phyloP scores from a whole-genome alignment of 192 early-diverging fungal genomes.

The Cladochytrium replicatum region DNA sequence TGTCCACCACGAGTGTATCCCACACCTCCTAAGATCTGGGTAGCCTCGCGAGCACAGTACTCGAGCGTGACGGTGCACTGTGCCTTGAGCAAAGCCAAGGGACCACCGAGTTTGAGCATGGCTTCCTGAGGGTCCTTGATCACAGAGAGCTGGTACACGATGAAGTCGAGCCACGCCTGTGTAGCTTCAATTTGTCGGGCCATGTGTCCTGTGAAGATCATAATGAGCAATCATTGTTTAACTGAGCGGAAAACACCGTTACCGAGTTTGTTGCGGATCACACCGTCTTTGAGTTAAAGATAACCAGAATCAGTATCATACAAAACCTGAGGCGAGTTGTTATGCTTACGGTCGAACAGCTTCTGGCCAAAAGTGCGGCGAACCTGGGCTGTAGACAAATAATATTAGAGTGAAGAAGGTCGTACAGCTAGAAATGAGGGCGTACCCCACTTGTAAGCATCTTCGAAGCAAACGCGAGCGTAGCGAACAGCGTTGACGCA shows the following conservation, averaged over 20 bases:
- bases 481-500: constrained; percentile 60
- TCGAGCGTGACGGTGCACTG: constrained; percentile 60
- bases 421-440: not conserved
- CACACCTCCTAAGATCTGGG: constrained; percentile 69
- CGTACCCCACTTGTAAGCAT: constrained; percentile 9
- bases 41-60: constrained; percentile 62
- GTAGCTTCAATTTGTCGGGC: constrained; percentile 65
- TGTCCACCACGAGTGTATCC: constrained; percentile 52
- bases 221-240: no score
- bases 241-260: no score
- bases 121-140: no score
- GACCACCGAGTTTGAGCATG: constrained; percentile 43
- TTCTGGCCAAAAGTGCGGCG: constrained; percentile 13
- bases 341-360: constrained; percentile 13
- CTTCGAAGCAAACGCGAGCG: constrained; percentile 59
- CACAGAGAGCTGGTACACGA: constrained; percentile 47
- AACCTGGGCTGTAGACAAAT: constrained; percentile 28
- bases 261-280: constrained; percentile 51
- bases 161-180: constrained; percentile 59
- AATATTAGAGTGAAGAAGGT: constrained; percentile 8
- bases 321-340: constrained; percentile 10
- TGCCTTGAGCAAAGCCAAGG: constrained; percentile 64
- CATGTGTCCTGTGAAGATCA: no score
- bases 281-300: not conserved
- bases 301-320: constrained; percentile 6